Conservation (phyloP, 371 early-diverging fungal species). For the Amoeboaphelidium protococcarum region DNA sequence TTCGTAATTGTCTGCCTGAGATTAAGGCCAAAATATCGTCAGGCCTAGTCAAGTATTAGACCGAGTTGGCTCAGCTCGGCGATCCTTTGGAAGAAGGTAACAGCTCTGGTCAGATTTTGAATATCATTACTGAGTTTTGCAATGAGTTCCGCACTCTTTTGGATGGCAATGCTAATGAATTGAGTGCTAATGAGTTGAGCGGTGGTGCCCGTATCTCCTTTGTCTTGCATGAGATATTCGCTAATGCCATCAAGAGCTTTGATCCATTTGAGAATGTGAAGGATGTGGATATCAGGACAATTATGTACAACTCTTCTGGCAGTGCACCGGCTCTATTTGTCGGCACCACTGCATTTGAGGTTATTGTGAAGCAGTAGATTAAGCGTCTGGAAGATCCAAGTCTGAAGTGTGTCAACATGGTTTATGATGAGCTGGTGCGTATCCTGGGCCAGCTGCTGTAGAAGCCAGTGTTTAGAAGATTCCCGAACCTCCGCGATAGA, state of each 20-base stretch:
- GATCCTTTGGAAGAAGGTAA: constrained; percentile 53
- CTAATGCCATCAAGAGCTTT: constrained; percentile 65
- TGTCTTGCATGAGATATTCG: constrained; percentile 90
- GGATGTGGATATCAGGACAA: constrained; percentile 89
- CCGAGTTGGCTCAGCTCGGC: constrained; percentile 61
- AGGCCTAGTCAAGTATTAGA: constrained; percentile 47
- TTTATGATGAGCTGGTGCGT: constrained; percentile 83
- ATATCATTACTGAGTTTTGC: constrained; percentile 88
- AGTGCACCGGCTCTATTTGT: constrained; percentile 89
- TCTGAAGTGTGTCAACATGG: constrained; percentile 68
- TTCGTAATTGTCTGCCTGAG: constrained; percentile 79
- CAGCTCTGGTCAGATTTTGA: constrained; percentile 56
- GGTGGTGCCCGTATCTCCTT: constrained; percentile 95
- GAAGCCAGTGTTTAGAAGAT: constrained; percentile 75
- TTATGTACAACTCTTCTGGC: constrained; percentile 88
- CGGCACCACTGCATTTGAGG: constrained; percentile 89
- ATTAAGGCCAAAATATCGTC: constrained; percentile 81
- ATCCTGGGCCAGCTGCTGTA: constrained; percentile 65
- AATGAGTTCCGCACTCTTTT: constrained; percentile 76
- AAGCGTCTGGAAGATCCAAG: constrained; percentile 84
- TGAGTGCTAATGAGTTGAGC: constrained; percentile 71
- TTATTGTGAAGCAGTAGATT: constrained; percentile 89
- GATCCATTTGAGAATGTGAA: constrained; percentile 92
- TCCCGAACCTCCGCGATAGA: constrained; percentile 69
- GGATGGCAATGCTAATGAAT: constrained; percentile 75